Evolutionary conservation across 2,329 filamentous ascomycete species (phyloP), one percentile per base, ranked within the genome.

Genomic region (Berkeleyomyces basicola): DNA sequence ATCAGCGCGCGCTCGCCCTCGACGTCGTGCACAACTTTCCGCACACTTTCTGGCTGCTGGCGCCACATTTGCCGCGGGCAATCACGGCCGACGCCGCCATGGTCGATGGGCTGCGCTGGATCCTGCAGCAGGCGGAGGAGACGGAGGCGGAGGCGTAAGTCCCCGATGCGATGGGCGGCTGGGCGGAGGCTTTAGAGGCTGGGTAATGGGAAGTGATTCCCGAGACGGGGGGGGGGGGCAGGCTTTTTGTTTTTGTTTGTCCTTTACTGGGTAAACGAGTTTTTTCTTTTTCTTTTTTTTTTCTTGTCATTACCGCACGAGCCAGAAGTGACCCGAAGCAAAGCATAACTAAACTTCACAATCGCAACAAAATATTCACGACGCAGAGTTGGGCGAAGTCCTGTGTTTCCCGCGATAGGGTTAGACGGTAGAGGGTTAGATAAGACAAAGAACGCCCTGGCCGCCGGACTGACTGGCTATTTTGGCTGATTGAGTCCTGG

Each of bases 41-140:
- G 16, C 78, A 80, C 70, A 80, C 78, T 6, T 80, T 78, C 67
- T 80, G 78, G 78, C 67, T 80, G 63, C 73, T 75, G 69, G 73
- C 73, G 23, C 77, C 75, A 42, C 69, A 73, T 63, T 67, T 78
- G 67, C 67, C 72, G 10, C 69, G 71, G 66, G 74, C 77, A 4
- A 66, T 74, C 14, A 67, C 71, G 66, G 76, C 74, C 7, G 77
- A 80, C 58, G 67, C 66, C 65, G 71, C 70, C 51, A 75, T 78
- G 72, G 39, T 78, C 16, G 66, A 71, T 10, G 77, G 75, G 0
- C 62, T 78, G 60, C 68, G 67, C 33, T 77, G 77, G 77, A 65
- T 77, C 16, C 42, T 57, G 16, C 39, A 31, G 3, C 46, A 55
- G 58, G 31, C 40, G 16, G 31, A 5, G 37, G n/a, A 3, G 33